Evolutionary conservation across 148 eudicot species (phyloP), one percentile per base, ranked within the genome.

Genomic region (Amaranthus hypochondriacus): DNA sequence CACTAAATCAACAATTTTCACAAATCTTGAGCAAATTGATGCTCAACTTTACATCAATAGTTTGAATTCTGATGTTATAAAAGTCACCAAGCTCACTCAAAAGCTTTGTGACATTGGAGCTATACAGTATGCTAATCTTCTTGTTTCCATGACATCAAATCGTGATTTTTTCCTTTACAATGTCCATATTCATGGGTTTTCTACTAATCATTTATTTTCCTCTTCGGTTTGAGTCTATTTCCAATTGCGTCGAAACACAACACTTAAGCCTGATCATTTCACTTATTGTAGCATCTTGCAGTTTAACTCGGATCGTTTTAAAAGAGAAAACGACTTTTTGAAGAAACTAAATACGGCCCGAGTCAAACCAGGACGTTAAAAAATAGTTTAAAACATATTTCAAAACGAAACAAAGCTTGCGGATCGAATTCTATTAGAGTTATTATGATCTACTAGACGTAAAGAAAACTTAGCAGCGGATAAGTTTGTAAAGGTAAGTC

Each of bases 81-180:
- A 80, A 8, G 66, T 85, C 79, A 92, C 97, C 6, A 92, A 90
- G 69, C 91, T 92, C 76, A 78, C 86, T 18, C 89, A 88, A 49
- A 88, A 84, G 58, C 84, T 87, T 53, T 85, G 80, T 4, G 84
- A 80, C 69, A 49, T 87, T 58, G 86, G 84, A 42, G 82, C 81
- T 53, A 78, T 83, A 0, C 4, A 77, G 48, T 86, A n/a, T 60
- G 88, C 97, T 61, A 76, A 73, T 71, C 76, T 77, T 42, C 74
- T 92, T 44, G 85, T 87, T 10, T 79, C 84, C 52, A 10, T 75
- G 9, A 68, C 83, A 12, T 10, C 70, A 51, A 82, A 64, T 10
- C 92, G 89, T 39, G 95, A 92, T 67, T 76, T 83, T 5, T 90
- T 92, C 70, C 80, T 87, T 56, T 83, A 70, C 73, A 89, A 89